Evolutionary conservation across 2,329 filamentous ascomycete species (phyloP), one percentile per base, ranked within the genome.

Genomic region (Huntiella decipiens): DNA sequence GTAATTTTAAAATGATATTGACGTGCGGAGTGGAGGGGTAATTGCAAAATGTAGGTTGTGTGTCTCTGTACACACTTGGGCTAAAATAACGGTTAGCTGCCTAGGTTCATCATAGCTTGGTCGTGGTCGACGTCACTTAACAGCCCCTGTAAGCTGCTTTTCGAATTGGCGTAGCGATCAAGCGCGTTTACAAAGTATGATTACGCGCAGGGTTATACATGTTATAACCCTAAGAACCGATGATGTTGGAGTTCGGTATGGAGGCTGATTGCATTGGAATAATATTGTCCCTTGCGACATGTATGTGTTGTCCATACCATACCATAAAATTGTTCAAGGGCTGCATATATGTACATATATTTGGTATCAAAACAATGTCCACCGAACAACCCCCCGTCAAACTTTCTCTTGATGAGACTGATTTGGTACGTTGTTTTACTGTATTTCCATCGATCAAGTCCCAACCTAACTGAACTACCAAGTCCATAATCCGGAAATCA

Each of bases 401-500:
- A 10, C 35, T 49, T 11, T 17, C 38, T 31, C 19, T 31, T 5
- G 16, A 43, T 12, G 5, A 31, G 32, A 40, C 22, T 16, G 38
- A 46, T 6, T 39, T 41, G 12, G 22, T 41, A 33, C 13, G 34
- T 15, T 22, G 12, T 11, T 8, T 8, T 28, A 28, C n/a, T 37
- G 5, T 8, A 31, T 6, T n/a, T 36, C 32, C 1, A 19, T 11
- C 8, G 32, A 8, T 44, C 10, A 28, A n/a, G 12, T 22, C 17
- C 11, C 33, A 32, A 28, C 13, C 22, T 35, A 31, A 6, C 19
- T 12, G 15, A 13, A 44, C 51, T 36, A 32, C 44, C 39, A 48
- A 51, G 79, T 60, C 62, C 16, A 63, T 77, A 55, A 78, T 93
- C 8, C 82, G 87, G 62, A 60, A 64, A 5, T 70, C 77, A 37